Evolutionary conservation across 1,139 yeast genomes (phyloP), one percentile per base, ranked within the genome.

Genomic region (Suhomyces taliae): DNA sequence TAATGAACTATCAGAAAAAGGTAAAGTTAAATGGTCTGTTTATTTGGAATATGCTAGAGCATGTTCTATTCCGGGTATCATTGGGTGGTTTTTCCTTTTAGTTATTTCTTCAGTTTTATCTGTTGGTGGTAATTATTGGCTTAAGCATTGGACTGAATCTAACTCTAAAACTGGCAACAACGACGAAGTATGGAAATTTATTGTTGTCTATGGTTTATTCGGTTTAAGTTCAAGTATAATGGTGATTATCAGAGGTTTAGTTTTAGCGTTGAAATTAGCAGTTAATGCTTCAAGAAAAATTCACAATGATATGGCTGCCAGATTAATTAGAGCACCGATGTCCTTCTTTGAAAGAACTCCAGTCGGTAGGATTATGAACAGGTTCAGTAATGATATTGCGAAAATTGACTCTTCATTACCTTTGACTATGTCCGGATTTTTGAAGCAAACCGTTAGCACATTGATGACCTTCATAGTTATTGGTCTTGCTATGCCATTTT

Each of bases 341-440:
- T 53, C 54, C 8, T 66, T 62, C 41, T 66, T 66, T 40, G 71
- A 66, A 36, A 51, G 64, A 31, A 66, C 69, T 1, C 71, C 71
- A 2, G 56, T 64, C 19, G 71, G 71, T 11, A 52, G 70, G 45
- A 63, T 66, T 31, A 62, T 66, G 67, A 66, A 66, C 46, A 63
- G 83, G 45, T 88, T 88, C 59, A 82, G 91, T 14, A 79, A 85
- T 52, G 96, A 88, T 62, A 75, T 88, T 53, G 78, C 77, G 49
- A 78, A 79, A 44, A 69, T 87, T 48, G 95, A 87, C 61, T 70
- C 72, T 42, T 64, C 67, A 4, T 64, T 82, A 35, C 83, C 85
- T 24, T 66, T 70, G 43, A 67, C 74, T 0, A 71, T 81, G 51
- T 59, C 71, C 8, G 68, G 72, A 19, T 59, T 82, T 47, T 73